Evolutionary conservation across 768 basidiomycete species (phyloP).

Genomic region (Clitopilus hobsonii): DNA sequence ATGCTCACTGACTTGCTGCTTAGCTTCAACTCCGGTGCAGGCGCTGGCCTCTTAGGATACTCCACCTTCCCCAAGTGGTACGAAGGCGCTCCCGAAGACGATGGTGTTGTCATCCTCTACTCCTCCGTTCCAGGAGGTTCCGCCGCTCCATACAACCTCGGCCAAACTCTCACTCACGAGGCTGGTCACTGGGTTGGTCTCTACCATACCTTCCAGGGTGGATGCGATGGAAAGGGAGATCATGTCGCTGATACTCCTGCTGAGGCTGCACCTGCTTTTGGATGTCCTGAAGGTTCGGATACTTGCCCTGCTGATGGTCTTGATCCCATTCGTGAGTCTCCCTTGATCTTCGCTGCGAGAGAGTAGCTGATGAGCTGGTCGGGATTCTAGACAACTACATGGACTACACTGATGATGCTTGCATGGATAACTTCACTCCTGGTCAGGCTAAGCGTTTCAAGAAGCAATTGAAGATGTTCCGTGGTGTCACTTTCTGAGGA

Average conservation of each 20-base stretch:
- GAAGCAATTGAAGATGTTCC: constrained; percentile 25
- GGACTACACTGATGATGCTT: constrained; percentile 42
- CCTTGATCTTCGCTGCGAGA: too few species aligned
- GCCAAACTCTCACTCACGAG: constrained; percentile 41
- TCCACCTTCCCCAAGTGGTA: constrained; percentile 33
- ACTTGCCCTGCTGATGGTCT: constrained; percentile 28
- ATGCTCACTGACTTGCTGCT: background rate
- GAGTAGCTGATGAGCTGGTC: too few species aligned
- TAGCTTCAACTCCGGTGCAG: background rate
- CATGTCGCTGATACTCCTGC: constrained; percentile 36
- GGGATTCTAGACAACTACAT: constrained; percentile 33
- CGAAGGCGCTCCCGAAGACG: constrained; percentile 21
- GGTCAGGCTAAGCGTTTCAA: constrained; percentile 35
- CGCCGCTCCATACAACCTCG: constrained; percentile 23
- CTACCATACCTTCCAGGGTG: constrained; percentile 40
- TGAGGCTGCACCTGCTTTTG: constrained; percentile 25
- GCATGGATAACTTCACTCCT: constrained; percentile 38
- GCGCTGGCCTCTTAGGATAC: constrained; percentile 27
- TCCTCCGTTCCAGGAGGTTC: constrained; percentile 21
- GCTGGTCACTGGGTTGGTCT: constrained; percentile 45
- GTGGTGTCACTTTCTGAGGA: constrained; percentile 8
- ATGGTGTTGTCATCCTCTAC: constrained; percentile 27
- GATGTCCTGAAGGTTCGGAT: constrained; percentile 31
- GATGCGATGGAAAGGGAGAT: constrained; percentile 29
- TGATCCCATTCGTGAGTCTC: constrained; percentile 39